Percentiles rank a stretch among this genome's conserved stretches.
These are phyloP conservation scores for Puccinia hordei DNA, from an alignment of 1,284 basidiomycete species.

Conservation along the genomic window DNA sequence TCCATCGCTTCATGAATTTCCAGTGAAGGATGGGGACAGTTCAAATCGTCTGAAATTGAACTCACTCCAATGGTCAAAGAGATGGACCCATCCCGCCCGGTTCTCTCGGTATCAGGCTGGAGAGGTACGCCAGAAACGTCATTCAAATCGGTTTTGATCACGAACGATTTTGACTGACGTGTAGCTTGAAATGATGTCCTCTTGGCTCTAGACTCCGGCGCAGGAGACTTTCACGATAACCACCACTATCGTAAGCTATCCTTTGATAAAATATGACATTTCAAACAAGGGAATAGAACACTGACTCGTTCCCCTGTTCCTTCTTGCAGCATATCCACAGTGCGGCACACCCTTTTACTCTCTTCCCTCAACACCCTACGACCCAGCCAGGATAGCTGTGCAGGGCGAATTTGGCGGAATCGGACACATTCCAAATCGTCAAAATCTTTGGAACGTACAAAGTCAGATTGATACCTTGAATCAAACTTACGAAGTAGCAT, in stretches of 20 bases:
- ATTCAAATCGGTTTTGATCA: background rate
- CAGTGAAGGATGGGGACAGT: constrained; percentile 49
- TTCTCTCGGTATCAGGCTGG: constrained; percentile 36
- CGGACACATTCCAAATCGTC: constrained; percentile 19
- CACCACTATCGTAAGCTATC: constrained; percentile 38
- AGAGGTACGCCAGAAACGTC: constrained; percentile 11
- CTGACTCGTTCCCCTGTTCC: background rate
- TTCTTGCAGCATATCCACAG: constrained; percentile 31
- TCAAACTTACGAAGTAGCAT: constrained; percentile 40
- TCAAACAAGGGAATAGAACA: background rate
- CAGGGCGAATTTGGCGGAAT: constrained; percentile 50
- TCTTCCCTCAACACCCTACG: constrained; percentile 19
- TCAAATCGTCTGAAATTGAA: constrained; percentile 10
- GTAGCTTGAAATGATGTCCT: background rate
- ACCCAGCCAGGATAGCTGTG: constrained; percentile 21
- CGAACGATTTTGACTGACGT: background rate
- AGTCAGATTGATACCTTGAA: constrained; percentile 28
- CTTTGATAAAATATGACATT: background rate
- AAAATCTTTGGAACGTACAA: constrained; percentile 39
- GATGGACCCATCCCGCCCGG: constrained; percentile 27
- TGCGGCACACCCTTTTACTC: constrained; percentile 43
- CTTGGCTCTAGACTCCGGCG: constrained; percentile 13
- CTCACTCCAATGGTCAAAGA: constrained; percentile 22
- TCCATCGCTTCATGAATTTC: background rate
- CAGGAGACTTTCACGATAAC: constrained; percentile 44